A percentile compares a stretch with the other conserved stretches of the same genome.
Evolutionary conservation across 345 rosid species (phyloP).

Genomic region (Dovyalis caffra): DNA sequence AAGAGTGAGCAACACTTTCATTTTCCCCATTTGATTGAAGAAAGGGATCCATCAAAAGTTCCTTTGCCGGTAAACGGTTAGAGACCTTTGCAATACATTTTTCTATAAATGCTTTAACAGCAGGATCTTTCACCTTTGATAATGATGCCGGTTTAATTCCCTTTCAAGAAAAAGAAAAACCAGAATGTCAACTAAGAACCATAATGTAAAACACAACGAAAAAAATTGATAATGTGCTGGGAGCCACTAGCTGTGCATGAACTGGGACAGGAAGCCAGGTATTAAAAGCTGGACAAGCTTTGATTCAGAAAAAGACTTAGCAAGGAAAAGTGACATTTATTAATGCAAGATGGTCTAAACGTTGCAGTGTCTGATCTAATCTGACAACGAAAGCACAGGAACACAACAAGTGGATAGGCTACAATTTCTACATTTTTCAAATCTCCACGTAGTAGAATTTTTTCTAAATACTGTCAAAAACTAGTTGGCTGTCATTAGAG

Average conservation of each 20-base stretch:
- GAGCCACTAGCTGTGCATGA: background rate
- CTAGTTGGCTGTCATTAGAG: background rate
- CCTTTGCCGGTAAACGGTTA: conserved; percentile 70
- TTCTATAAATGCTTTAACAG: conserved; percentile 72
- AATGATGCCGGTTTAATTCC: conserved; percentile 94
- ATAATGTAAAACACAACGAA: background rate
- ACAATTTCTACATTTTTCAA: background rate
- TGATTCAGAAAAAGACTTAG: background rate
- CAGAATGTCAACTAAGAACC: conserved; percentile 11
- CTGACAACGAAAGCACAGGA: background rate
- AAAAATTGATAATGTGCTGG: background rate
- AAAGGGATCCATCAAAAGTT: conserved; percentile 87
- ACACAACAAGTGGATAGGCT: background rate
- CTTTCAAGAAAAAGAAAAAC: conserved; percentile 36
- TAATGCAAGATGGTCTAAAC: background rate
- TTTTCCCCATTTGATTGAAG: conserved; percentile 58
- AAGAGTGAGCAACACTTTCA: conserved; percentile 35
- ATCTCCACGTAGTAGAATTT: background rate
- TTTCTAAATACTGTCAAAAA: background rate
- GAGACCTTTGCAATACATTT: conserved; percentile 83
- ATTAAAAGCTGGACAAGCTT: background rate
- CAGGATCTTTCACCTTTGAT: conserved; percentile 65
- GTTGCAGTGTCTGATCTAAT: background rate
- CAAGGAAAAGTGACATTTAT: background rate
- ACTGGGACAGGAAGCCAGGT: background rate